A percentile compares a stretch with the other conserved stretches of the same genome.
Conservation (phyloP, 176 grass and related monocot species). For the Eleusine indica region DNA sequence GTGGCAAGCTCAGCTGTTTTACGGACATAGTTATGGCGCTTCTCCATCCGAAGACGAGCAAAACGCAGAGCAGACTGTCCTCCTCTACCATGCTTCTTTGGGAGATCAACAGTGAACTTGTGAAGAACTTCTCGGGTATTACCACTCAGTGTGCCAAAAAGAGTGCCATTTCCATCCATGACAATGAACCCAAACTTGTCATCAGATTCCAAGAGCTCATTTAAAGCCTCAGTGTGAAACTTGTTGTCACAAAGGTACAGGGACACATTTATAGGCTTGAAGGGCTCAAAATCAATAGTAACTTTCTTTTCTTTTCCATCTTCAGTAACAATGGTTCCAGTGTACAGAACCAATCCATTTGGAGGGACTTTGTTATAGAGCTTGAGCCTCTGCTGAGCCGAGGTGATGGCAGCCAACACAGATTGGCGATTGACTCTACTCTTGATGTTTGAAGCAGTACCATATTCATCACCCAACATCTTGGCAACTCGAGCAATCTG, state of each 20-base stretch:
- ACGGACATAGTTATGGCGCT: background rate
- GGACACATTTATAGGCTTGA: background rate
- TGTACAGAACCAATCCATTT: conserved; percentile 5
- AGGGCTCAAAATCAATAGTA: conserved; percentile 2
- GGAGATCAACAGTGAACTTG: conserved; percentile 1
- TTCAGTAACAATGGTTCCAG: conserved; percentile 4
- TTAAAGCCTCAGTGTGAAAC: conserved; percentile 3
- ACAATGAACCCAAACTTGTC: conserved; percentile 3
- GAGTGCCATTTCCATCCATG: background rate
- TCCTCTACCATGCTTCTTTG: conserved; percentile 7
- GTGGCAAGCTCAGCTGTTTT: conserved; percentile 1
- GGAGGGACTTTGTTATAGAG: conserved; percentile 6
- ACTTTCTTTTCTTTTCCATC: conserved; percentile 8
- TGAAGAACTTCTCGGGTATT: background rate
- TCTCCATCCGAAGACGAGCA: conserved; percentile 9
- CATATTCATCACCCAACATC: background rate
- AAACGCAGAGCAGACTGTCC: conserved; percentile 9
- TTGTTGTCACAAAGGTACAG: conserved; percentile 3
- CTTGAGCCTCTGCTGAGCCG: conserved; percentile 3
- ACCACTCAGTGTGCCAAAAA: background rate
- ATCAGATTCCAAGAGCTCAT: conserved; percentile 3
- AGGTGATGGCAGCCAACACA: conserved; percentile 9
- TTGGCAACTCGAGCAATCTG: conserved; percentile 1
- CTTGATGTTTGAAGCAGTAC: conserved; percentile 8
- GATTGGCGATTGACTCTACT: background rate